phyloP scores from a whole-genome alignment of 495 filamentous ascomycete species.

The Neurospora sublineolata region DNA sequence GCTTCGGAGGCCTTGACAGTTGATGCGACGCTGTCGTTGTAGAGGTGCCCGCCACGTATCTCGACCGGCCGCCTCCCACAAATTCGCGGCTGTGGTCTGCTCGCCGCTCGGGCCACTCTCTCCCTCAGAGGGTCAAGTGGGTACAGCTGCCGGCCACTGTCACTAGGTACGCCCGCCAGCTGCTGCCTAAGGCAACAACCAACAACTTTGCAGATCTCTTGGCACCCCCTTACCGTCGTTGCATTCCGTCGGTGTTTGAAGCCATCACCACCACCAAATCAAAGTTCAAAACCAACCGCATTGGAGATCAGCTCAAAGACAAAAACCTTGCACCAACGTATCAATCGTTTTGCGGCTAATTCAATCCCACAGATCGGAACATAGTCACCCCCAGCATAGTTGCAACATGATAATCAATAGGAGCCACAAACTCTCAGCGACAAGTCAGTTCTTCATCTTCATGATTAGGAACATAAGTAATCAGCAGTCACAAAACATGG shows the following conservation, averaged over 20 bases:
- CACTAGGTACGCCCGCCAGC: neutral
- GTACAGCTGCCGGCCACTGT: neutral
- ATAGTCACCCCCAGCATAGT: neutral
- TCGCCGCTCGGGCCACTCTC: neutral
- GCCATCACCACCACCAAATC: neutral
- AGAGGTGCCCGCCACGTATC: slow-evolving; percentile 23
- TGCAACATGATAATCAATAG: neutral
- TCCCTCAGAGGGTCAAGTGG: neutral
- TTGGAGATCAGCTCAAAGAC: neutral
- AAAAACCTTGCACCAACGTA: neutral
- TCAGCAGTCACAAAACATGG: neutral
- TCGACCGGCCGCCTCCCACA: slow-evolving; percentile 14
- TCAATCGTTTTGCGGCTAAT: neutral
- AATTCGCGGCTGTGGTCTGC: slow-evolving; percentile 26
- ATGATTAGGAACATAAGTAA: neutral
- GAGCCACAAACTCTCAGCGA: neutral
- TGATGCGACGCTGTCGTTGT: slow-evolving; percentile 1
- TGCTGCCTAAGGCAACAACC: neutral
- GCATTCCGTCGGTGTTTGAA: neutral
- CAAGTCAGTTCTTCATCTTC: neutral
- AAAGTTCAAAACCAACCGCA: neutral
- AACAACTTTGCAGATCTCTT: neutral
- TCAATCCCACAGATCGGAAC: neutral
- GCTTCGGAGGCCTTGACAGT: neutral
- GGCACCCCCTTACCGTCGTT: neutral